These are phyloP conservation scores for Somion occarium DNA, from an alignment of 1,284 basidiomycete genomes.

Conservation along the genomic window DNA sequence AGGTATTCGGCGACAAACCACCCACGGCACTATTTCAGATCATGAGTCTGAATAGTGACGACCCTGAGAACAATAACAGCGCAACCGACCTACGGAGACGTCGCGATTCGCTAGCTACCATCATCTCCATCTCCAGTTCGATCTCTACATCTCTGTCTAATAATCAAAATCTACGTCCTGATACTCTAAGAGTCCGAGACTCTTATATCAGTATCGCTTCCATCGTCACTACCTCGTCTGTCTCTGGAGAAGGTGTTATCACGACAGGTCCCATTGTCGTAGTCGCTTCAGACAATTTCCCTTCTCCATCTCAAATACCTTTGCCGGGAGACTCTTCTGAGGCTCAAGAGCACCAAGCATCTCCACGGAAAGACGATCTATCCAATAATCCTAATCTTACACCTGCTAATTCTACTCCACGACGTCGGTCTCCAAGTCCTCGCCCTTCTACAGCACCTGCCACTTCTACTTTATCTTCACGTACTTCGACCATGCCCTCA, in stretches of 20 bases:
- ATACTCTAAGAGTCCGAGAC: slow-evolving; percentile 1
- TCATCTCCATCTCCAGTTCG: slow-evolving; percentile 22
- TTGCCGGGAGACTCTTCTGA: neutral
- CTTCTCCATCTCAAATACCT: neutral
- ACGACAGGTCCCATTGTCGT: neutral
- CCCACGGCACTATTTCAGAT: slow-evolving; percentile 31
- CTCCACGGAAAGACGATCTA: neutral
- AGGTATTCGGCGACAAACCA: slow-evolving; percentile 47
- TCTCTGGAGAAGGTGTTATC: neutral
- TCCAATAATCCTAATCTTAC: neutral
- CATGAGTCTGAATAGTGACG: slow-evolving; percentile 15
- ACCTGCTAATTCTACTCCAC: neutral
- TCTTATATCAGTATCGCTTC: slow-evolving; percentile 9
- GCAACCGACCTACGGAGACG: slow-evolving; percentile 4
- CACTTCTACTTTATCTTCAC: neutral
- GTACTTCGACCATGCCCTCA: neutral
- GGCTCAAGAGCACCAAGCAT: neutral
- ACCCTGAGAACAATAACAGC: slow-evolving; percentile 9
- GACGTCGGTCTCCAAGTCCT: neutral
- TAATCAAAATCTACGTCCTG: neutral
- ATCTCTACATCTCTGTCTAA: slow-evolving; percentile 4
- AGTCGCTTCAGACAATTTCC: neutral
- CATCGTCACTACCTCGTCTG: slow-evolving; percentile 1
- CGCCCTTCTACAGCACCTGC: neutral
- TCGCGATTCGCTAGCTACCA: slow-evolving; percentile 25